Evolutionary conservation across 768 basidiomycete genomes (phyloP).

Genomic region (Leccinellum albellum): DNA sequence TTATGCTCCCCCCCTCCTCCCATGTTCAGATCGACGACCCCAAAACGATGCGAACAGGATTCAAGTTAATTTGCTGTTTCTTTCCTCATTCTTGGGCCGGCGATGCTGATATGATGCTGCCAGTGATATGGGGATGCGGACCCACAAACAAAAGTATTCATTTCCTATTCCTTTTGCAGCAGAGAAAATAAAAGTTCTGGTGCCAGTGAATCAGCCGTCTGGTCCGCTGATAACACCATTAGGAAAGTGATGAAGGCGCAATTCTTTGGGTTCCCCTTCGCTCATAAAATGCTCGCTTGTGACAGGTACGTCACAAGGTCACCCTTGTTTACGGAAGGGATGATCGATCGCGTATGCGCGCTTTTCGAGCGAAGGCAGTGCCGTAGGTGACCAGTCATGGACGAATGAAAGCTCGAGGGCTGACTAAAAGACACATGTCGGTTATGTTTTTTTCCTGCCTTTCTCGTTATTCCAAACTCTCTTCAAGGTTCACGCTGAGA

Average conservation of each 20-base stretch:
- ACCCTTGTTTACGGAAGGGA: conserved; percentile 10
- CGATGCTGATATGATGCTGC: not conserved
- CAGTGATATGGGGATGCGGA: not conserved
- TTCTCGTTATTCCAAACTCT: not conserved
- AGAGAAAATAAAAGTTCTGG: not conserved
- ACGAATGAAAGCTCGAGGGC: not conserved
- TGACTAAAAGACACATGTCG: not conserved
- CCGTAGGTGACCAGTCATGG: not conserved
- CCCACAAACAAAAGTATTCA: conserved; percentile 8
- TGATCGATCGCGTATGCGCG: conserved; percentile 11
- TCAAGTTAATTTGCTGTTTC: not conserved
- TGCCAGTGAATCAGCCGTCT: conserved; percentile 10
- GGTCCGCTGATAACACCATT: conserved; percentile 18
- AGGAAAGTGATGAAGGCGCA: conserved; percentile 12
- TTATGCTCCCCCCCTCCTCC: not conserved
- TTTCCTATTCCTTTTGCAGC: not conserved
- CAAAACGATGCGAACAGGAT: not conserved
- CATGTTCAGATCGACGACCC: conserved; percentile 6
- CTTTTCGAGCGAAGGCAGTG: conserved; percentile 20
- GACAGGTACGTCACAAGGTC: conserved; percentile 14
- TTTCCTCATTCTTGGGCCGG: not conserved
- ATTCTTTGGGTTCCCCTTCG: conserved; percentile 7
- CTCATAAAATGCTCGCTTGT: conserved; percentile 4
- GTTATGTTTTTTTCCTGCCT: conserved; percentile 6
- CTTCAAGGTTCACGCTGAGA: conserved; percentile 5